A percentile compares a stretch with the other conserved stretches of the same genome.
phyloP scores from a whole-genome alignment of 495 filamentous ascomycete genomes.

The Pyrenula aspistea region DNA sequence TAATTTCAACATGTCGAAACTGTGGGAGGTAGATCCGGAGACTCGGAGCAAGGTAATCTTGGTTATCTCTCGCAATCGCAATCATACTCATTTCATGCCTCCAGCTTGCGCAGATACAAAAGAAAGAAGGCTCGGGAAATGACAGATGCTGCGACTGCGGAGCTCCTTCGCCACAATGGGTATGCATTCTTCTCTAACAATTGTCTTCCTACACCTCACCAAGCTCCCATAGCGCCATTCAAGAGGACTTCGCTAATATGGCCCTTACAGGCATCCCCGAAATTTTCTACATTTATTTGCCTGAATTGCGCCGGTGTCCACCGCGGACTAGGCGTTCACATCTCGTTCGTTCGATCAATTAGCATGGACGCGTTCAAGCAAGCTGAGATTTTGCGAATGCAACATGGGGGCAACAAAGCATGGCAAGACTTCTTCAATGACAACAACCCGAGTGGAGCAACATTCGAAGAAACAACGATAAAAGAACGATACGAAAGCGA shows the following conservation, averaged over 20 bases:
- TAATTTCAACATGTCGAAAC: slow-evolving; percentile 36
- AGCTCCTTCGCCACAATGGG: slow-evolving; percentile 93
- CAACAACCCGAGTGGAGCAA: slow-evolving; percentile 42
- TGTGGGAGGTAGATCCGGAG: slow-evolving; percentile 98
- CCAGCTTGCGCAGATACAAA: slow-evolving; percentile 80
- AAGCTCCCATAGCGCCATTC: slow-evolving; percentile 4
- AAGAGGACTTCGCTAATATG: neutral
- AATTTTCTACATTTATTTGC: slow-evolving; percentile 89
- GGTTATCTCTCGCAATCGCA: too few species aligned
- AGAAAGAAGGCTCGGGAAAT: slow-evolving; percentile 55
- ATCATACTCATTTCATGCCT: too few species aligned
- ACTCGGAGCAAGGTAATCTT: slow-evolving; percentile 71
- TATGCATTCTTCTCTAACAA: slow-evolving; percentile 10
- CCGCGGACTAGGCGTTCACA: slow-evolving; percentile 89
- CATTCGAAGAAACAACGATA: slow-evolving; percentile 66
- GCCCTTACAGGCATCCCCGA: slow-evolving; percentile 44
- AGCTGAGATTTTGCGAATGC: slow-evolving; percentile 76
- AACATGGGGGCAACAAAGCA: slow-evolving; percentile 70
- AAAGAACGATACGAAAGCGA: slow-evolving; percentile 77
- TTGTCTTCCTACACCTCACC: slow-evolving; percentile 1
- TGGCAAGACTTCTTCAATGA: slow-evolving; percentile 76
- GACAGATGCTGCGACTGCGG: slow-evolving; percentile 86
- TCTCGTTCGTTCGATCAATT: slow-evolving; percentile 91
- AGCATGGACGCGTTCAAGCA: slow-evolving; percentile 97
- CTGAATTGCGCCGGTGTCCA: slow-evolving; percentile 91